phyloP scores from a whole-genome alignment of 2,329 filamentous ascomycete species.

The Dothideomycetes sp. region DNA sequence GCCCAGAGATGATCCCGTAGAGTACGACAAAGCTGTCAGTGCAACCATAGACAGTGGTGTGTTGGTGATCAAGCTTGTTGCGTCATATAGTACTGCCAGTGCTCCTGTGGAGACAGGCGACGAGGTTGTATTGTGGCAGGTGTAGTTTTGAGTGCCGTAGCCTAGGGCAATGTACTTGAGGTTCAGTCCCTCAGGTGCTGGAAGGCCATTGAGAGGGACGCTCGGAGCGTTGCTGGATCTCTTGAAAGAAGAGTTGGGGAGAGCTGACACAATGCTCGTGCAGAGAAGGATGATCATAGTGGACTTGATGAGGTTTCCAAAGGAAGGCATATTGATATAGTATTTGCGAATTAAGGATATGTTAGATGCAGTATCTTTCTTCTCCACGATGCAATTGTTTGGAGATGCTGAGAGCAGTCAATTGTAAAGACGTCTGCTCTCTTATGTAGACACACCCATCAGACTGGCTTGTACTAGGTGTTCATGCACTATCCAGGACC shows the following conservation, averaged over 20 bases:
- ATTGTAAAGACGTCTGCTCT: no score
- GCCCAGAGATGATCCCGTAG: conserved; percentile 2
- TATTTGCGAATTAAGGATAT: neutral
- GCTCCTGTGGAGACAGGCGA: conserved; percentile 31
- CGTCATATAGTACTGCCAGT: conserved; percentile 34
- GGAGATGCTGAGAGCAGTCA: no score
- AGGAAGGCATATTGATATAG: neutral
- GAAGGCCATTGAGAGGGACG: conserved; percentile 6
- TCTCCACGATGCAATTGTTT: no score
- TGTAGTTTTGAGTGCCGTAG: conserved; percentile 60
- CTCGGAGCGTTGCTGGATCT: neutral
- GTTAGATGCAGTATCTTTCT: neutral
- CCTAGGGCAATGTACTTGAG: conserved; percentile 43
- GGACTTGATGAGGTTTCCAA: conserved; percentile 3
- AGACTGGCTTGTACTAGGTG: neutral
- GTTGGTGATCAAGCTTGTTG: conserved; percentile 14
- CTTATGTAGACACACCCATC: no score
- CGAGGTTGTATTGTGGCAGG: conserved; percentile 32
- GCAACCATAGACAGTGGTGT: neutral
- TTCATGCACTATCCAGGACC: neutral
- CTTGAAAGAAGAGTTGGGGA: conserved; percentile 1
- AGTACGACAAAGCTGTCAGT: conserved; percentile 3
- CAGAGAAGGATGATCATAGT: conserved; percentile 1
- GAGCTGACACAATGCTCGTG: neutral
- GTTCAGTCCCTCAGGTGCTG: conserved; percentile 1